Conservation (phyloP, 345 rosid genomes). For the Hibiscus tridactylites region DNA sequence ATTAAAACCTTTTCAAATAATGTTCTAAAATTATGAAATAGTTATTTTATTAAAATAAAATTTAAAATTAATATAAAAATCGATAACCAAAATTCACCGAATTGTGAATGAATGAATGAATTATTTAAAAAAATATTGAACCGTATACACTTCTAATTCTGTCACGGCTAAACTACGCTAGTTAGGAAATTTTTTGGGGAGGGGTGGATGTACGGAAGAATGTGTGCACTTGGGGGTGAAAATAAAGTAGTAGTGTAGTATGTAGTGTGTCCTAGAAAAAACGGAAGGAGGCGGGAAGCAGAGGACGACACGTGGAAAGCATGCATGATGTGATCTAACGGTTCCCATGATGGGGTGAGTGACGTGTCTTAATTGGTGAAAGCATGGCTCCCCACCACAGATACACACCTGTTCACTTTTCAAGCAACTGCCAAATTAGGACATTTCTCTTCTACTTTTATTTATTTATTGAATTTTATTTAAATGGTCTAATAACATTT, state of each 20-base stretch:
- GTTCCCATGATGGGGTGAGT: not conserved
- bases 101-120: too few relatives aligned
- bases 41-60: too few relatives aligned
- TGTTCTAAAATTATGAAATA: too few relatives aligned
- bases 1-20: too few relatives aligned
- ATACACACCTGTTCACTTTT: not conserved
- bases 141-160: too few relatives aligned
- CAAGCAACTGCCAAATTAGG: not conserved
- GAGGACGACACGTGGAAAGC: not conserved
- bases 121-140: too few relatives aligned
- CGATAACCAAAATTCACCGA: too few relatives aligned
- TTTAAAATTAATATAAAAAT: too few relatives aligned
- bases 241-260: not conserved
- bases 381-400: not conserved
- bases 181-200: too few relatives aligned
- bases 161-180: too few relatives aligned
- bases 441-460: not conserved
- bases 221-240: not conserved
- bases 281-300: not conserved
- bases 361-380: constrained; percentile 18
- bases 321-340: constrained; percentile 18
- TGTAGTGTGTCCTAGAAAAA: not conserved
- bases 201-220: not conserved
- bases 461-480: too few relatives aligned
- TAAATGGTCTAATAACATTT: too few relatives aligned